Base-by-base conservation (phyloP, 768 basidiomycete species). In the Kondoa malvinella region DNA sequence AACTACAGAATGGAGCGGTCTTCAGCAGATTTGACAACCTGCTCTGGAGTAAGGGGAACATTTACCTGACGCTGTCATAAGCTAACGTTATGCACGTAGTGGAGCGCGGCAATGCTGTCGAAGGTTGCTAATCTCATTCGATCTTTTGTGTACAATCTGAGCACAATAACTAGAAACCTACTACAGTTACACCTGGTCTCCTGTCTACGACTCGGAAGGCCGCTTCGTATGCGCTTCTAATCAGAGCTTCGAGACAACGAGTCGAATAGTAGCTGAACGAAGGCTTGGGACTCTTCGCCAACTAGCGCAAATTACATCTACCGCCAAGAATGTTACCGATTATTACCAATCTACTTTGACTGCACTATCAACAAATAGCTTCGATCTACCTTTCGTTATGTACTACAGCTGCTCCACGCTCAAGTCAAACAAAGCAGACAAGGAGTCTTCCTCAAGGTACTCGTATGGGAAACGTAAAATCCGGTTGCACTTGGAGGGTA, bases 281-380 rank as follows among this genome's bases (percentile, higher is more conserved):
- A 16, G 67, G 68, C 17, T 63, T 34, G 59, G 60, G 58, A 4
- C 57, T 50, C 34, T 64, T 57, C 16, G 62, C 34, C n/a, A 69
- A n/a, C 29, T 21, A n/a, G 15, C 33, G 67, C 67, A 69, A 67
- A 40, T 67, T 69, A 14, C 58, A 32, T 8, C 62, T 56, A 29
- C 64, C 59, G 30, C 66, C 65, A 1, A 34, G 64, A 25, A 8
- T 15, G 3, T 15, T 2, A 3, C 1, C 64, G 17, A 2, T 3
- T 2, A 25, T 34, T 65, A n/a, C 2, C 21, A 8, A 8, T 50
- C 40, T 8, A 50, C 21, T 8, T 21, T 50, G 8, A 21, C 40
- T 8, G 21, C 12, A 8, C 40, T 50, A 21, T 50, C 40, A 8
- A 50, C 12, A 8, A 50, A 50, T 50, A 8, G 40, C 40, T 50